Conservation (phyloP, 257 asterid species). For the Jaltomata sinuosa region DNA sequence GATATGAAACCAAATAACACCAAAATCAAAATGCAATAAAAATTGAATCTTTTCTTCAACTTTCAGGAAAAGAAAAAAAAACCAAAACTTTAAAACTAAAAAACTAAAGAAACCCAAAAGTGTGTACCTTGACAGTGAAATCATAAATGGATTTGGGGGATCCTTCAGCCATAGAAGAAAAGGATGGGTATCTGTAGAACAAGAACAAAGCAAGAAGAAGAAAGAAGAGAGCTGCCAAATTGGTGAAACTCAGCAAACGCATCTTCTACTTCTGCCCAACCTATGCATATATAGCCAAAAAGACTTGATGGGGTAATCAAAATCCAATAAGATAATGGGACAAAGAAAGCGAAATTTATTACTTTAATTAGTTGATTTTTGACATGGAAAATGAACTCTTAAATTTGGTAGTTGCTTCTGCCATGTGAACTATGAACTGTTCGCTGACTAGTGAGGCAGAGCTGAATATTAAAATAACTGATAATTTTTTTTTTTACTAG, state of each 20-base stretch:
- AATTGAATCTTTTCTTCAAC: not conserved
- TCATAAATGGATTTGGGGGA: slow-evolving; percentile 37
- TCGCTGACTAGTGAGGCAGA: not conserved
- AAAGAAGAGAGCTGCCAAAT: slow-evolving; percentile 37
- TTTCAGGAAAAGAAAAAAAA: not conserved
- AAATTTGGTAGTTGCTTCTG: not conserved
- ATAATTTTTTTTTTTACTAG: no score
- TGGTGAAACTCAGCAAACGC: slow-evolving; percentile 20
- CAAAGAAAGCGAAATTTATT: not conserved
- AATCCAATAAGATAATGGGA: not conserved
- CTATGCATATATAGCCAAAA: not conserved
- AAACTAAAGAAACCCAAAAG: not conserved
- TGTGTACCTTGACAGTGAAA: slow-evolving; percentile 52
- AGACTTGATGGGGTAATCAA: not conserved
- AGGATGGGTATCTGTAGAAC: slow-evolving; percentile 16
- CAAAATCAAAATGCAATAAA: not conserved
- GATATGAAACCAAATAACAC: not conserved
- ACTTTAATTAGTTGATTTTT: not conserved
- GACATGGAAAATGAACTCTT: not conserved
- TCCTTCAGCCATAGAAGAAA: slow-evolving; percentile 17
- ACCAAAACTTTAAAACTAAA: not conserved
- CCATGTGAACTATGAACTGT: not conserved
- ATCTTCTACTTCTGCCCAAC: not conserved
- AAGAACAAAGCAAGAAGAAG: slow-evolving; percentile 33
- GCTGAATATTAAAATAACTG: no score